These are phyloP conservation scores for Fusarium decemcellulare DNA, from an alignment of 2,329 filamentous ascomycete species.

Conservation along the genomic window DNA sequence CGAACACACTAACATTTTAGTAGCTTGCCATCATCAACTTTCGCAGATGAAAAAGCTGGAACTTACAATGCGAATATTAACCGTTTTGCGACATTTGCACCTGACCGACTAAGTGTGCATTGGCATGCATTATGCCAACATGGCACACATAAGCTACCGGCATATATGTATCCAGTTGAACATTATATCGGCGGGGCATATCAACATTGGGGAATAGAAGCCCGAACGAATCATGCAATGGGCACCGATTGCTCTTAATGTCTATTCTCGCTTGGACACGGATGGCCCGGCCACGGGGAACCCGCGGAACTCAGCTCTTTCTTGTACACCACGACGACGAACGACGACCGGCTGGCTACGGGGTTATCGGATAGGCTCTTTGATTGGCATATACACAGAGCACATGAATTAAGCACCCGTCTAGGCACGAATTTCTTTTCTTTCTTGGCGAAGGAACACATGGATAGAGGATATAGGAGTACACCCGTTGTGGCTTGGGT, in stretches of 20 bases:
- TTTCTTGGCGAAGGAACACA: slow-evolving; percentile 41
- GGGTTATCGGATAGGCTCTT: slow-evolving; percentile 30
- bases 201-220: slow-evolving; percentile 13
- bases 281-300: slow-evolving; percentile 6
- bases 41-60: slow-evolving; percentile 52
- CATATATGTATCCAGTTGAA: slow-evolving; percentile 7
- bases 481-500: slow-evolving; percentile 35
- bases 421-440: slow-evolving; percentile 34
- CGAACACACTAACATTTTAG: slow-evolving; percentile 25
- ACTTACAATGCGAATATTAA: neutral
- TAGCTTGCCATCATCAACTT: slow-evolving; percentile 68
- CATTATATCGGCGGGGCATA: neutral
- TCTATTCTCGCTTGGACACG: slow-evolving; percentile 32
- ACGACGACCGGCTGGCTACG: slow-evolving; percentile 40
- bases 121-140: slow-evolving; percentile 5
- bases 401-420: slow-evolving; percentile 31
- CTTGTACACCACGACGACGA: slow-evolving; percentile 47
- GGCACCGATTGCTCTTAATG: slow-evolving; percentile 30
- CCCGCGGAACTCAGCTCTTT: slow-evolving; percentile 26
- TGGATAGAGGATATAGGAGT: slow-evolving; percentile 48
- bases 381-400: slow-evolving; percentile 38
- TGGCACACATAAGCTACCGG: slow-evolving; percentile 12
- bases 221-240: slow-evolving; percentile 15
- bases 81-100: neutral
- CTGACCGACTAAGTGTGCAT: neutral